Conservation (phyloP, 2,329 filamentous ascomycete species). For the Ceratocystis alfenasii region DNA sequence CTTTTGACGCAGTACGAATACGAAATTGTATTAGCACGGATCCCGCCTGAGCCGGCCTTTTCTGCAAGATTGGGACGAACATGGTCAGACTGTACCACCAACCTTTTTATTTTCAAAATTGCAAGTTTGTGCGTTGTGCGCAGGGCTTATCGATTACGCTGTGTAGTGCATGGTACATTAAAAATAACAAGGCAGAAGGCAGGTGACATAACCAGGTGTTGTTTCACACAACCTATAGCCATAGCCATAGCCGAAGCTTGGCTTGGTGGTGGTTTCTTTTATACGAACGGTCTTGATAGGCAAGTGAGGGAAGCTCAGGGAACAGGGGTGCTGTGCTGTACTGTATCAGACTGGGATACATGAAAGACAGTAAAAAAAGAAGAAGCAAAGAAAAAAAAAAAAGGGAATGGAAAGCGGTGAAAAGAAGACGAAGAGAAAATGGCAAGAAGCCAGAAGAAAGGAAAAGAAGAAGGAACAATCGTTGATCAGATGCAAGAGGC, state of each 20-base stretch:
- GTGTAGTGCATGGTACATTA: not conserved
- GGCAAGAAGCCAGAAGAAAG: not conserved
- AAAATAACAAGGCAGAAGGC: not conserved
- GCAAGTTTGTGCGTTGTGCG: constrained; percentile 7
- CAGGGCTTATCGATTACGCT: constrained; percentile 10
- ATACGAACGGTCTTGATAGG: not conserved
- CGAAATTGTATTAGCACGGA: constrained; percentile 2
- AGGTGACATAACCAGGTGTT: not conserved
- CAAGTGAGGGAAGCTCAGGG: not conserved
- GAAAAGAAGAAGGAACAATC: not conserved
- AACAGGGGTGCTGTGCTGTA: not conserved
- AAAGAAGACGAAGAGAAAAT: not conserved
- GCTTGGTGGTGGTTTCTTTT: not conserved
- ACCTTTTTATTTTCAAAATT: not conserved
- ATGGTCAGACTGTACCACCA: not conserved
- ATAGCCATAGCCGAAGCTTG: not conserved
- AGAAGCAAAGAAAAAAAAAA: not conserved
- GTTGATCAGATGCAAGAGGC: no score
- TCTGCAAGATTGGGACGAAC: not conserved
- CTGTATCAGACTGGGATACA: not conserved
- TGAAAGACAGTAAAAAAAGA: not conserved
- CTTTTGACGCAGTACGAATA: not conserved
- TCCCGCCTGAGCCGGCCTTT: not conserved
- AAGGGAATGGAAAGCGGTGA: not conserved
- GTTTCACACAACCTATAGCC: not conserved